Conservation (phyloP, 106 monocot genomes). For the Gastrodia elata region DNA sequence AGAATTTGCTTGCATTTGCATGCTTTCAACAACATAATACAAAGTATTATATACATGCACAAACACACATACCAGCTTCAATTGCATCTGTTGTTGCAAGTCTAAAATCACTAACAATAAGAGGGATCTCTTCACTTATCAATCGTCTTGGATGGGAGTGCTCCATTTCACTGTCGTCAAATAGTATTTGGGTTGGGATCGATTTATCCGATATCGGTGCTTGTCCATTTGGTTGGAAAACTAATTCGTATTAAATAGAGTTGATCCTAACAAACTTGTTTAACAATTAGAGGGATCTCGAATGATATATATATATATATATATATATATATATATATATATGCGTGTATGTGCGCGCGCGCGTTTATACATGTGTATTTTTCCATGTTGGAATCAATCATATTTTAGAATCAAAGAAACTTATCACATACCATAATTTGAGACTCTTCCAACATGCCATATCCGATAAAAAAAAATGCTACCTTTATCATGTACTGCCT, state of each 20-base stretch:
- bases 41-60: neutral
- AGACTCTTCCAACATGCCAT: conserved; percentile 40
- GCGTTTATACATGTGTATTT: too few relatives aligned
- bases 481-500: conserved; percentile 48
- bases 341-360: too few relatives aligned
- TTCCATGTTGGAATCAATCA: too few relatives aligned
- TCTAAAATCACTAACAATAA: conserved; percentile 32
- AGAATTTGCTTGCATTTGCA: neutral
- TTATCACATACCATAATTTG: conserved; percentile 30
- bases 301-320: too few relatives aligned
- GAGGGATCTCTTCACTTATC: conserved; percentile 21
- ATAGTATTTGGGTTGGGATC: neutral
- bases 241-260: too few relatives aligned
- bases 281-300: too few relatives aligned
- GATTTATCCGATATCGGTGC: conserved; percentile 14
- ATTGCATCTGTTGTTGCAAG: conserved; percentile 39
- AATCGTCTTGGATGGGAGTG: conserved; percentile 25
- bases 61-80: conserved; percentile 25
- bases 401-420: too few relatives aligned
- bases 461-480: conserved; percentile 45
- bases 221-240: conserved; percentile 12
- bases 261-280: too few relatives aligned
- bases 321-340: too few relatives aligned
- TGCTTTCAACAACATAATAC: neutral
- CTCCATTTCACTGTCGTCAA: neutral